Evolutionary conservation across 768 basidiomycete genomes (phyloP).

Genomic region (Gautieria morchelliformis): DNA sequence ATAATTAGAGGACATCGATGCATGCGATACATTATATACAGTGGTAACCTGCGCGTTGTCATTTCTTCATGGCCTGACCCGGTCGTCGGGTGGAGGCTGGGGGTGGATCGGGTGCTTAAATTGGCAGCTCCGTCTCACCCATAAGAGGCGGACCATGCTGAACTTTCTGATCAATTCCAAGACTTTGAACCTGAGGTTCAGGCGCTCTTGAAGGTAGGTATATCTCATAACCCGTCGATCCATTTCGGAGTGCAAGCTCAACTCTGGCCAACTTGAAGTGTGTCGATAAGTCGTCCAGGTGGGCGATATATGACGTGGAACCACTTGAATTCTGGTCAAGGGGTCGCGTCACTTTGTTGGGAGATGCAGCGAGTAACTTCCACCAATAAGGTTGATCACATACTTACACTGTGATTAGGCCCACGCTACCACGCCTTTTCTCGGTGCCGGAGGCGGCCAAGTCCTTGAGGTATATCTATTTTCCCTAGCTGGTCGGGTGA

Average conservation of each 20-base stretch:
- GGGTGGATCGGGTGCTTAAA: too few relatives aligned
- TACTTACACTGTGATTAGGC: constrained; percentile 15
- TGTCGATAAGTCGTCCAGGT: constrained; percentile 40
- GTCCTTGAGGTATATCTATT: constrained; percentile 29
- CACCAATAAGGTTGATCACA: too few relatives aligned
- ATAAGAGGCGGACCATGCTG: constrained; percentile 17
- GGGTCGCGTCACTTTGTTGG: constrained; percentile 41
- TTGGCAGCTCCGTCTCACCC: too few relatives aligned
- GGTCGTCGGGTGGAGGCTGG: too few relatives aligned
- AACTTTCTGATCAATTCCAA: constrained; percentile 35
- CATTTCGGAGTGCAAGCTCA: too few relatives aligned
- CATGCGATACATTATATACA: too few relatives aligned
- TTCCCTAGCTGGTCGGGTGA: not conserved
- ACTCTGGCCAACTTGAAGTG: constrained; percentile 35
- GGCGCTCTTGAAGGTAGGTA: constrained; percentile 43
- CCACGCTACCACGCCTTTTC: constrained; percentile 32
- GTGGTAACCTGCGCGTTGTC: too few relatives aligned
- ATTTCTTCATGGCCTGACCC: too few relatives aligned
- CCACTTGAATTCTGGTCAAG: constrained; percentile 42
- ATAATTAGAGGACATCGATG: too few relatives aligned
- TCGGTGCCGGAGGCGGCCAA: constrained; percentile 36
- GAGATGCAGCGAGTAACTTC: constrained; percentile 27
- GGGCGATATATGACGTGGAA: constrained; percentile 54
- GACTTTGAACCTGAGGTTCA: constrained; percentile 55
- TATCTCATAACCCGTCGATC: too few relatives aligned